phyloP scores from a whole-genome alignment of 2,329 filamentous ascomycete species.

The Epichloe sp. region DNA sequence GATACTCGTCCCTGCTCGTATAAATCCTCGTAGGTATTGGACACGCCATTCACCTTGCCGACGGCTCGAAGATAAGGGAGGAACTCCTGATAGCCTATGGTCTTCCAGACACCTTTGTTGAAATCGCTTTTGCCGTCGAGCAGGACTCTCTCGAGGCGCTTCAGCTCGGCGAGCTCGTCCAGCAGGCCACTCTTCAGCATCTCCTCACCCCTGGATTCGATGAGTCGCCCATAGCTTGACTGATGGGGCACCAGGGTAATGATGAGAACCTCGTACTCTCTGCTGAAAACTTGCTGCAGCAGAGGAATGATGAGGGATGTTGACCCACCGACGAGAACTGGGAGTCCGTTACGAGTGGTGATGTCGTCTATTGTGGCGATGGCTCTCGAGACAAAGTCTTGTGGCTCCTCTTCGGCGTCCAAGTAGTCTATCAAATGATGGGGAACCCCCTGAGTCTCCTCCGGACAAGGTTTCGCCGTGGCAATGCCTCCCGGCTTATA shows the following conservation, averaged over 20 bases:
- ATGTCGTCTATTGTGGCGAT: background rate
- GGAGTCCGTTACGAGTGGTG: background rate
- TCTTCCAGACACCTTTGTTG: background rate
- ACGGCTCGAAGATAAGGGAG: background rate
- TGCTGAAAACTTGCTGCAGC: background rate
- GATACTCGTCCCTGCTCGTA: background rate
- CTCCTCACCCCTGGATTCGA: background rate
- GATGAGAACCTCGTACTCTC: background rate
- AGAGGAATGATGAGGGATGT: constrained; percentile 1
- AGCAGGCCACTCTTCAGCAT: background rate
- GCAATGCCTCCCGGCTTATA: background rate
- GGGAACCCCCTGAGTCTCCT: background rate
- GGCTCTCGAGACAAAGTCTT: background rate
- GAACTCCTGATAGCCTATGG: background rate
- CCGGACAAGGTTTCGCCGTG: background rate
- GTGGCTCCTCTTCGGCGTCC: constrained; percentile 1
- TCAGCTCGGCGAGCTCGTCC: background rate
- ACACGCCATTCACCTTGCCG: background rate
- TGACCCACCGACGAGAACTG: constrained; percentile 1
- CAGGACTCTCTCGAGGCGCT: background rate
- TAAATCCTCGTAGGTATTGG: background rate
- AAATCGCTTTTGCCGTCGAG: background rate
- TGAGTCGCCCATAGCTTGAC: background rate
- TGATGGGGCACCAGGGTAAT: background rate
- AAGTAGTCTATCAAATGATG: constrained; percentile 1